Conservation (phyloP, 208 protist genomes). For the Leishmania lainsoni region DNA sequence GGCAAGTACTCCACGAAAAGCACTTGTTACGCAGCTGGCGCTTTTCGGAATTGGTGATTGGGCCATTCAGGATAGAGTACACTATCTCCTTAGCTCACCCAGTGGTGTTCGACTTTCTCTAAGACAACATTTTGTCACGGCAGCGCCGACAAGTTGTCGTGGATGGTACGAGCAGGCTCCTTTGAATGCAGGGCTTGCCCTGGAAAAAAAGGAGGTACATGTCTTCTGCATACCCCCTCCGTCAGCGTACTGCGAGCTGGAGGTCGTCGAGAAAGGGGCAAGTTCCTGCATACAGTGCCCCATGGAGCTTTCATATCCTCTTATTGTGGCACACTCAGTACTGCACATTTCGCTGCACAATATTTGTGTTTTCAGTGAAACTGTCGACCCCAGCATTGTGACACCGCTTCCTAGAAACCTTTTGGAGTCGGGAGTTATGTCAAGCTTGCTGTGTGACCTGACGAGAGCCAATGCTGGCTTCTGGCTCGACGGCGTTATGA, state of each 20-base stretch:
- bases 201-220: conserved; percentile 49
- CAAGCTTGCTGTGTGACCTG: conserved; percentile 43
- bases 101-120: conserved; percentile 33
- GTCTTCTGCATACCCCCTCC: conserved; percentile 62
- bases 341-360: conserved; percentile 84
- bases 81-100: conserved; percentile 58
- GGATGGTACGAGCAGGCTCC: conserved; percentile 81
- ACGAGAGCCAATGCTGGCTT: conserved; percentile 42
- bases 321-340: conserved; percentile 64
- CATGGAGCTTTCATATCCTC: conserved; percentile 76
- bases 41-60: conserved; percentile 37
- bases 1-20: conserved; percentile 9
- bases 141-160: conserved; percentile 55
- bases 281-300: conserved; percentile 66
- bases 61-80: conserved; percentile 37
- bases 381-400: conserved; percentile 26
- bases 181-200: conserved; percentile 30
- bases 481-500: conserved; percentile 77
- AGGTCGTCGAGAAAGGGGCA: conserved; percentile 37
- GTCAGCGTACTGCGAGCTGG: conserved; percentile 55
- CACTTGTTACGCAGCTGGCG: conserved; percentile 52
- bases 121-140: conserved; percentile 10
- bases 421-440: conserved; percentile 65
- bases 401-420: conserved; percentile 56
- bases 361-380: conserved; percentile 76